phyloP scores from a whole-genome alignment of 352 stramenopile genomes.

The Phytophthora cryptogea region DNA sequence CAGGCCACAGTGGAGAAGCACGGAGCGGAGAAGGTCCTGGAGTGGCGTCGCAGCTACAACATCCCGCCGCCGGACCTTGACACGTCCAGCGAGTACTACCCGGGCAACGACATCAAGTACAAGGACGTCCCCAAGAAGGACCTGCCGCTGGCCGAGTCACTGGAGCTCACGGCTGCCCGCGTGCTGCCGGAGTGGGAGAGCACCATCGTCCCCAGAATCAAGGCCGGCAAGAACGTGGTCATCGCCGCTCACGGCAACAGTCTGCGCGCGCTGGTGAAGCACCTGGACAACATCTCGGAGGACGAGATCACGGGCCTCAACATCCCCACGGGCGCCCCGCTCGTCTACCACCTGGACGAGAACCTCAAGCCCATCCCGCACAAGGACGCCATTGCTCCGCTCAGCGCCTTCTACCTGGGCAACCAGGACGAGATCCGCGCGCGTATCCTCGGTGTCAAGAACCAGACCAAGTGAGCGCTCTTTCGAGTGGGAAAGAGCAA shows the following conservation, averaged over 20 bases:
- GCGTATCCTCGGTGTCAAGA: slow-evolving; percentile 97
- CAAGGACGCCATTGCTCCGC: slow-evolving; percentile 85
- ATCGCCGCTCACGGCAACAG: slow-evolving; percentile 96
- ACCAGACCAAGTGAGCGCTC: slow-evolving; percentile 94
- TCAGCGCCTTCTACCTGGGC: slow-evolving; percentile 85
- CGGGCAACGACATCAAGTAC: slow-evolving; percentile 93
- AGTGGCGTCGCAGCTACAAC: slow-evolving; percentile 98
- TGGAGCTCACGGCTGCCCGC: slow-evolving; percentile 93
- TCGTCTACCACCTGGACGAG: slow-evolving; percentile 90
- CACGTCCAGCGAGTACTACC: slow-evolving; percentile 92
- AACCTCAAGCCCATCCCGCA: slow-evolving; percentile 85
- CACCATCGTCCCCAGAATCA: slow-evolving; percentile 92
- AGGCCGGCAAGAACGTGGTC: slow-evolving; percentile 94
- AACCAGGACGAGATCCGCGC: slow-evolving; percentile 96
- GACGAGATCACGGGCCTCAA: slow-evolving; percentile 95
- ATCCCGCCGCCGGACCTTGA: slow-evolving; percentile 95
- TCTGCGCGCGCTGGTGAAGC: slow-evolving; percentile 92
- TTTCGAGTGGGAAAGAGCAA: slow-evolving; percentile 6
- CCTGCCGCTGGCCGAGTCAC: slow-evolving; percentile 92
- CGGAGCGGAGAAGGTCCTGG: slow-evolving; percentile 91
- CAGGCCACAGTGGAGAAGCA: slow-evolving; percentile 90
- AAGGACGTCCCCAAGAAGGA: slow-evolving; percentile 79
- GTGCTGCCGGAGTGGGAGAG: slow-evolving; percentile 92
- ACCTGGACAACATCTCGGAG: slow-evolving; percentile 93
- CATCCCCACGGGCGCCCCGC: slow-evolving; percentile 92